Percentiles rank a stretch among this genome's conserved stretches.
These are phyloP conservation scores for Candolleomyces eurysporus DNA, from an alignment of 768 basidiomycete species.

Conservation along the genomic window DNA sequence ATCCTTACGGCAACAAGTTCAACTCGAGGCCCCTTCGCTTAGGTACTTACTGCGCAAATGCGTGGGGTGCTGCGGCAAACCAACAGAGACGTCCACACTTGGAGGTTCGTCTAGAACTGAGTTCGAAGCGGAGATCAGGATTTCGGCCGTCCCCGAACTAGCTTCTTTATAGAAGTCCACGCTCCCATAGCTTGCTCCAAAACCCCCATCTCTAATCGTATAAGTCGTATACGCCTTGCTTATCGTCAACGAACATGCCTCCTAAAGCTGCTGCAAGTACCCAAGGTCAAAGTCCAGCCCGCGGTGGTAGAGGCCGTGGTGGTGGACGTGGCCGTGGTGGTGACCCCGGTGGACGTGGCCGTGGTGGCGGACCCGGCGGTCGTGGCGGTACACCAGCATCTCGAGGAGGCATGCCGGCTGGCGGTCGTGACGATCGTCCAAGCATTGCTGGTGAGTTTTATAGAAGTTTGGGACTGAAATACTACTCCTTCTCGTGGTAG, in stretches of 20 bases:
- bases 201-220: background rate
- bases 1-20: no score
- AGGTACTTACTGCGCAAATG: no score
- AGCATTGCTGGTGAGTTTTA: conserved; percentile 11
- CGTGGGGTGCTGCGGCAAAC: background rate
- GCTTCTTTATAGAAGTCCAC: background rate
- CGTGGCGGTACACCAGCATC: conserved; percentile 1
- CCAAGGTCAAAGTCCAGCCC: conserved; percentile 1
- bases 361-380: no score
- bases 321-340: conserved; percentile 3
- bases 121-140: background rate
- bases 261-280: conserved; percentile 3
- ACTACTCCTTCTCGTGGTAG: background rate
- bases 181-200: background rate
- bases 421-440: conserved; percentile 7
- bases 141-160: no score
- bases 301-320: background rate
- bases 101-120: no score
- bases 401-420: conserved; percentile 6
- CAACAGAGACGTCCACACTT: no score
- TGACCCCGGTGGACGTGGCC: background rate
- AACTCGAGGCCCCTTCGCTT: no score
- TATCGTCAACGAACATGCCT: conserved; percentile 9
- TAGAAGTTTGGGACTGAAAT: background rate
- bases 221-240: background rate